Conservation (phyloP, 371 early-diverging fungal species). For the Mucor piriformis region DNA sequence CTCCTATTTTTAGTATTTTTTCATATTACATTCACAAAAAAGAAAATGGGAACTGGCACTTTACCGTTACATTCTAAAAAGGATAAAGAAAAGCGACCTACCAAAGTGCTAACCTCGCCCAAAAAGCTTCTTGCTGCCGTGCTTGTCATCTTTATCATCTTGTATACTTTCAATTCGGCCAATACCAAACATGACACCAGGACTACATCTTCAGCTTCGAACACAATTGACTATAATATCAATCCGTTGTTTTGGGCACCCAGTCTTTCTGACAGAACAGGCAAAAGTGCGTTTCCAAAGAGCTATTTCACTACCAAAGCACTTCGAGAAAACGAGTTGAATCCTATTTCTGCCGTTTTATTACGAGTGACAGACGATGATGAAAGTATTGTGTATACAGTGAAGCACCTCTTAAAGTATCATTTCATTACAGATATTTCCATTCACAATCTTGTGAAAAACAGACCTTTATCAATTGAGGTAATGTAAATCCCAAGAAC, state of each 20-base stretch:
- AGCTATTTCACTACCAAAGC: conserved; percentile 42
- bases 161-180: background rate
- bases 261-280: conserved; percentile 13
- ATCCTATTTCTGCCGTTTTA: conserved; percentile 61
- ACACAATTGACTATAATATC: conserved; percentile 16
- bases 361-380: conserved; percentile 52
- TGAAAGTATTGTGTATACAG: conserved; percentile 41
- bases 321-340: conserved; percentile 36
- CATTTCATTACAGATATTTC: conserved; percentile 62
- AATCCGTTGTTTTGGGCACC: conserved; percentile 29
- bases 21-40: background rate
- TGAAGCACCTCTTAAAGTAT: conserved; percentile 53
- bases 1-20: conserved; percentile 1
- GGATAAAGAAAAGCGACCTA: background rate
- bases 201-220: background rate
- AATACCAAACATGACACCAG: background rate
- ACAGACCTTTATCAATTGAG: conserved; percentile 28
- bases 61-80: conserved; percentile 15
- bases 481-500: no score
- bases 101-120: background rate
- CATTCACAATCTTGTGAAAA: conserved; percentile 53
- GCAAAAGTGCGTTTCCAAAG: conserved; percentile 39
- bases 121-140: conserved; percentile 1
- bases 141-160: conserved; percentile 1
- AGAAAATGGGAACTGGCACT: background rate